Evolutionary conservation across 805 yeast genomes (phyloP).

Genomic region (Sugiyamaella boreocaroliniensis): DNA sequence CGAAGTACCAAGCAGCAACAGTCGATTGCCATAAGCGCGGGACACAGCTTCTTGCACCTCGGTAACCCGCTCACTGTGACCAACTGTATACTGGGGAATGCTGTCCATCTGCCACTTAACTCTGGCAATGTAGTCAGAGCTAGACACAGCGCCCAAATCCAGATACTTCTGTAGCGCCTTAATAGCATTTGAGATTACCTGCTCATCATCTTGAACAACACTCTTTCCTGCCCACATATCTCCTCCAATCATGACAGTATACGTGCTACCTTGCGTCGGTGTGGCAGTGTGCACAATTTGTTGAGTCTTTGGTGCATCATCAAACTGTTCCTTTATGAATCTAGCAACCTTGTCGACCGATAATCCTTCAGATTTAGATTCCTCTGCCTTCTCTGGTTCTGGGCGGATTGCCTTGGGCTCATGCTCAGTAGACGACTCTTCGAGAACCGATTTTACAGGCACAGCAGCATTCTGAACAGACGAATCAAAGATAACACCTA

Average conservation of each 20-base stretch:
- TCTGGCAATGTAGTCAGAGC: constrained; percentile 28
- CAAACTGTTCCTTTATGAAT: background rate
- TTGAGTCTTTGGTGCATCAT: background rate
- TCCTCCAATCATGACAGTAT: constrained; percentile 92
- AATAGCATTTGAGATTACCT: constrained; percentile 31
- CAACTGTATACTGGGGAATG: constrained; percentile 75
- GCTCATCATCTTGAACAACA: constrained; percentile 19
- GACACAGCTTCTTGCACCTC: constrained; percentile 32
- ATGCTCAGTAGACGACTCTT: background rate
- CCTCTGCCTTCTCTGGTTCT: background rate
- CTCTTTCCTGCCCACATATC: constrained; percentile 39
- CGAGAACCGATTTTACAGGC: constrained; percentile 13
- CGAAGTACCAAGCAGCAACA: constrained; percentile 71
- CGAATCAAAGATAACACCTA: constrained; percentile 90
- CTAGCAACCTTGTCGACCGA: background rate
- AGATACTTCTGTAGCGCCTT: constrained; percentile 37
- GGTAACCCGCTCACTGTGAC: constrained; percentile 45
- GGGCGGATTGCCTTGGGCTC: background rate
- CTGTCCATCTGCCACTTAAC: constrained; percentile 46
- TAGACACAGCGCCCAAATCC: constrained; percentile 24
- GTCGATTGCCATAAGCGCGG: constrained; percentile 34
- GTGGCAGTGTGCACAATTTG: background rate
- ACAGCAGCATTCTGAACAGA: constrained; percentile 58
- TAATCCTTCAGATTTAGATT: background rate
- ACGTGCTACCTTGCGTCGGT: constrained; percentile 46